Percentiles rank a stretch among this genome's conserved stretches.
Conservation (phyloP, 148 eudicot genomes). For the Tetragonia tetragonoides region DNA sequence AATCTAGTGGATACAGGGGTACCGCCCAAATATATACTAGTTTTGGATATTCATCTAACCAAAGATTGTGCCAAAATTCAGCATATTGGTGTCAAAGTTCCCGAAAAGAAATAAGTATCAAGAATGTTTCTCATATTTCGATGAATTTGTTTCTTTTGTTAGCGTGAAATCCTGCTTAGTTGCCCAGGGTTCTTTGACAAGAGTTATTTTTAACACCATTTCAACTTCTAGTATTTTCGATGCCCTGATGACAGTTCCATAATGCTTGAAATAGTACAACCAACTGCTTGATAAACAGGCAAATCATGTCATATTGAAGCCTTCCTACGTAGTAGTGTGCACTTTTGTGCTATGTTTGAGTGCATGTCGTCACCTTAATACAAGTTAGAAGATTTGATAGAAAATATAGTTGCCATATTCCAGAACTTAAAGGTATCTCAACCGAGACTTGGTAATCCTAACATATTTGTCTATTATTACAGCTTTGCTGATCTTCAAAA, state of each 20-base stretch:
- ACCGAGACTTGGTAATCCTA: slow-evolving; percentile 2
- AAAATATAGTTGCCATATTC: neutral
- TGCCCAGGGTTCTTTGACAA: neutral
- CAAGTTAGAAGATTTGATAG: neutral
- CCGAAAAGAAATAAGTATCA: neutral
- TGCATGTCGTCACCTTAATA: neutral
- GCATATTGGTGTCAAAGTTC: neutral
- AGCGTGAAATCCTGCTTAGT: neutral
- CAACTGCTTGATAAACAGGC: neutral
- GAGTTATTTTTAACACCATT: neutral
- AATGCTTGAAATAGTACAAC: neutral
- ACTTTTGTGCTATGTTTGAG: neutral
- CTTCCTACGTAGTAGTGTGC: neutral
- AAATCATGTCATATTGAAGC: neutral
- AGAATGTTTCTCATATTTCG: neutral
- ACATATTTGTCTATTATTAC: slow-evolving; percentile 27
- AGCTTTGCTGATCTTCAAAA: slow-evolving; percentile 97
- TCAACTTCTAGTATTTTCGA: neutral
- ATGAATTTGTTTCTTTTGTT: neutral
- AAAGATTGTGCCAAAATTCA: neutral
- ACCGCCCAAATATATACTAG: neutral
- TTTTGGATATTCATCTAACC: neutral
- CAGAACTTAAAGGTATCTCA: neutral
- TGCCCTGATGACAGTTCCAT: neutral
- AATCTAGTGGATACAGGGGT: neutral